A percentile compares a stretch with the other conserved stretches of the same genome.
These are phyloP conservation scores for Mortierella antarctica DNA, from an alignment of 192 early-diverging fungal species.

Conservation along the genomic window DNA sequence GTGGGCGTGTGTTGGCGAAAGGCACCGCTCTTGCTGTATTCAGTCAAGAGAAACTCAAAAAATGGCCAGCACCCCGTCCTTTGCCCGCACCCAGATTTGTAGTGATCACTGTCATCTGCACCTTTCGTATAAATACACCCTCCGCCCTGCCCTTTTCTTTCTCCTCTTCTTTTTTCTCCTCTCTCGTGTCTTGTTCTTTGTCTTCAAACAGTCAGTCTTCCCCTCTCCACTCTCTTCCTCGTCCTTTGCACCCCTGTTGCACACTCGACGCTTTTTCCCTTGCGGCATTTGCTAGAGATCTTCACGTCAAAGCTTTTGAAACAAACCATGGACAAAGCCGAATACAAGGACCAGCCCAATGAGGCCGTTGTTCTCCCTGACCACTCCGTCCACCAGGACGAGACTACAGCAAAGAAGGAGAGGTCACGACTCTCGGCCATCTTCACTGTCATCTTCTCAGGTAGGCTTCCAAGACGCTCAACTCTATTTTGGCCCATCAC, in stretches of 20 bases:
- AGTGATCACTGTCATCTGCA: not conserved
- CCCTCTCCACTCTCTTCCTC: not conserved
- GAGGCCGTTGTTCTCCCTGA: constrained; percentile 19
- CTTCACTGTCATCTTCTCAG: constrained; percentile 50
- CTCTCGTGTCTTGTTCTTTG: not conserved
- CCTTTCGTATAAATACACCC: not conserved
- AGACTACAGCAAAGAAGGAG: not conserved
- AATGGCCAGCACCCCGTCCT: too few relatives aligned
- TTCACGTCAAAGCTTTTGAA: not conserved
- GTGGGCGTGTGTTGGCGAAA: too few relatives aligned
- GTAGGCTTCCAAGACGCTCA: constrained; percentile 11
- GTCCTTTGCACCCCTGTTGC: not conserved
- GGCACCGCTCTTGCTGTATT: too few relatives aligned
- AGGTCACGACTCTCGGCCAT: constrained; percentile 27
- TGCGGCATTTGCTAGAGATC: too few relatives aligned
- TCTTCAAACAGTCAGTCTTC: not conserved
- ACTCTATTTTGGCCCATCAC: not conserved
- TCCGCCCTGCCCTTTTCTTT: not conserved
- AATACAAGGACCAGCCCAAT: not conserved
- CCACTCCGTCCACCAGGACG: not conserved
- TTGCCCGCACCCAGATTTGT: not conserved
- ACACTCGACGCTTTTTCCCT: too few relatives aligned
- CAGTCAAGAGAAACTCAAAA: too few relatives aligned
- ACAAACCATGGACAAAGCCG: not conserved
- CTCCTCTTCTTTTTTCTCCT: not conserved